These are phyloP conservation scores for Botrytis byssoidea DNA, from an alignment of 2,329 filamentous ascomycete species.

Conservation along the genomic window DNA sequence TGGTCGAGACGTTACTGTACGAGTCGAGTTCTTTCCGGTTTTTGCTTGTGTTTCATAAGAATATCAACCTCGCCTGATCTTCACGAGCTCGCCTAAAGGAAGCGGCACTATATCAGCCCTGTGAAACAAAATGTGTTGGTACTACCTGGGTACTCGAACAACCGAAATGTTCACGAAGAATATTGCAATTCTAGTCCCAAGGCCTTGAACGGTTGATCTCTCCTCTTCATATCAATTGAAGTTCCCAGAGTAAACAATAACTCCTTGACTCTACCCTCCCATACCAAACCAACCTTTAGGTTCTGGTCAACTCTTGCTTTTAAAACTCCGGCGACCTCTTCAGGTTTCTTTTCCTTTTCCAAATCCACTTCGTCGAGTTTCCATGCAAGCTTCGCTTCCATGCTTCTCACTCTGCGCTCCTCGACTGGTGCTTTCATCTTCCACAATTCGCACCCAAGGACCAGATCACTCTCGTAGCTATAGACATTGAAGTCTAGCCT, in stretches of 20 bases:
- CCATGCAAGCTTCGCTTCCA: conserved; percentile 56
- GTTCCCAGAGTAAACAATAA: conserved; percentile 88
- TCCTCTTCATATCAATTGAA: conserved; percentile 73
- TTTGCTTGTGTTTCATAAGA: not conserved
- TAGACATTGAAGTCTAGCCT: conserved; percentile 97
- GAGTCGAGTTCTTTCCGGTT: not conserved
- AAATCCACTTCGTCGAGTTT: conserved; percentile 43
- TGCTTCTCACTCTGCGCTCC: conserved; percentile 45
- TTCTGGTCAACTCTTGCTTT: conserved; percentile 90
- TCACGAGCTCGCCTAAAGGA: not conserved
- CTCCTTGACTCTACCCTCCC: conserved; percentile 92
- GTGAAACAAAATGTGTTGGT: not conserved
- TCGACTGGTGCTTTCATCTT: conserved; percentile 49
- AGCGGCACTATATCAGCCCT: not conserved
- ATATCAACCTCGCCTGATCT: not conserved
- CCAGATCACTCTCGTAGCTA: conserved; percentile 93
- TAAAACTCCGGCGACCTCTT: conserved; percentile 79
- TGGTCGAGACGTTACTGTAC: not conserved
- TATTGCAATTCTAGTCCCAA: conserved; percentile 80
- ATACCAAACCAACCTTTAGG: conserved; percentile 79
- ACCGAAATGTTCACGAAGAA: conserved; percentile 60
- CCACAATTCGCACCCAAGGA: conserved; percentile 92
- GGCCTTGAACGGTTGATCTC: conserved; percentile 74
- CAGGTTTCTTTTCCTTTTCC: conserved; percentile 44
- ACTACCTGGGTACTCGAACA: not conserved